Conservation (phyloP, 164 flowering plant genomes). For the Echeveria elegans region DNA sequence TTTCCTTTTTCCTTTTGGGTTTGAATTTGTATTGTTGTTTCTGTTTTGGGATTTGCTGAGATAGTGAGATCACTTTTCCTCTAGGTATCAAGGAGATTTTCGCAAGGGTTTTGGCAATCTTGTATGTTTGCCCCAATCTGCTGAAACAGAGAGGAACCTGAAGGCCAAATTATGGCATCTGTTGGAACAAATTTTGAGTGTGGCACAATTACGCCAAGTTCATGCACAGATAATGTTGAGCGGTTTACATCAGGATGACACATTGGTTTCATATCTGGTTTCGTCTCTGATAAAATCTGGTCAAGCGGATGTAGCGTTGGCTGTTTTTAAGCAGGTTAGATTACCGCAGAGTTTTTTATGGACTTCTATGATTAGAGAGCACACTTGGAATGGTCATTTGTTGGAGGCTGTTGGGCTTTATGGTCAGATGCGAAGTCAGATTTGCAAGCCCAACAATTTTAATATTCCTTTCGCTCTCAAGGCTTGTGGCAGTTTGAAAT, state of each 20-base stretch:
- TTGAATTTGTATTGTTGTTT: too few relatives aligned
- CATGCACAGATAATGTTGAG: not conserved
- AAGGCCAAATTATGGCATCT: not conserved
- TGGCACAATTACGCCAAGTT: not conserved
- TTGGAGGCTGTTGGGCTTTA: not conserved
- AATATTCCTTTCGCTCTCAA: constrained; percentile 9
- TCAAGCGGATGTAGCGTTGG: not conserved
- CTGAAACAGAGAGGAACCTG: not conserved
- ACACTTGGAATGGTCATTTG: not conserved
- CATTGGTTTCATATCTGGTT: not conserved
- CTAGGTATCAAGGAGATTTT: not conserved
- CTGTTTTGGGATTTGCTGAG: too few relatives aligned
- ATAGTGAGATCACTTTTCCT: not conserved
- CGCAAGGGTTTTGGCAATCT: not conserved
- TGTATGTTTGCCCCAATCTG: not conserved
- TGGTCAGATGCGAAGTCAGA: not conserved
- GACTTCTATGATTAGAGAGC: constrained; percentile 7
- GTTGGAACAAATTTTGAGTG: not conserved
- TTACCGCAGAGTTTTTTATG: constrained; percentile 1
- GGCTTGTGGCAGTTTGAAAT: constrained; percentile 6
- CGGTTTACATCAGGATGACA: constrained; percentile 10
- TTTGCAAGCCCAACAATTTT: constrained; percentile 3
- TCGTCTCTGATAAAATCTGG: constrained; percentile 2
- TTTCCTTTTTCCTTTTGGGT: too few relatives aligned
- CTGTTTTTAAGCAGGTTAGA: constrained; percentile 5